A percentile compares a stretch with the other conserved stretches of the same genome.
phyloP scores from a whole-genome alignment of 2,329 filamentous ascomycete genomes.

The Chaetothyriales sp. region DNA sequence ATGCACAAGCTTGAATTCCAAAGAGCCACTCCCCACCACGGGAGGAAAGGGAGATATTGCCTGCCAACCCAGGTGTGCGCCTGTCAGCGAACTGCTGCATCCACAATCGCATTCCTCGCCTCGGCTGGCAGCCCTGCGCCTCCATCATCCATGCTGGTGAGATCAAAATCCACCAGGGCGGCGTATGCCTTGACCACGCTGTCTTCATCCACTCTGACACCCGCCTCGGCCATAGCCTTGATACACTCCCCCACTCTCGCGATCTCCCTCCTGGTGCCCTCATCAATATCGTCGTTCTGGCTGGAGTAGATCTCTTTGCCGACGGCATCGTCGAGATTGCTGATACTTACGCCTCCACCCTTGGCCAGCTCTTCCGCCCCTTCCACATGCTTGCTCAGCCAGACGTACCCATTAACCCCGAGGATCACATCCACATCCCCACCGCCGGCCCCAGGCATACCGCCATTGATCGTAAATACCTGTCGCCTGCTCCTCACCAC shows the following conservation, averaged over 20 bases:
- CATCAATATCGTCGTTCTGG: constrained; percentile 75
- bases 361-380: constrained; percentile 31
- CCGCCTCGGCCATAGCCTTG: constrained; percentile 65
- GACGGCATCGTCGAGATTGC: constrained; percentile 74
- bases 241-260: constrained; percentile 70
- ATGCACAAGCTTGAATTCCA: no score
- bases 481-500: constrained; percentile 75
- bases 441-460: constrained; percentile 32
- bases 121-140: constrained; percentile 10
- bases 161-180: constrained; percentile 57
- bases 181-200: constrained; percentile 72
- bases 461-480: constrained; percentile 59
- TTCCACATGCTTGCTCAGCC: constrained; percentile 75
- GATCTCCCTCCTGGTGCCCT: constrained; percentile 74
- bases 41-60: no score
- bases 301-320: constrained; percentile 81
- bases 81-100: constrained; percentile 13
- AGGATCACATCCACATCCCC: constrained; percentile 66
- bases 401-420: constrained; percentile 94
- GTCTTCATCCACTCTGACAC: constrained; percentile 77
- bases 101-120: constrained; percentile 13
- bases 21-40: no score
- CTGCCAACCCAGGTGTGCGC: no score
- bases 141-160: constrained; percentile 24
- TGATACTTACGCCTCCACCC: constrained; percentile 45